phyloP scores from a whole-genome alignment of 768 basidiomycete species.

The Hemileccinum rubropunctum region DNA sequence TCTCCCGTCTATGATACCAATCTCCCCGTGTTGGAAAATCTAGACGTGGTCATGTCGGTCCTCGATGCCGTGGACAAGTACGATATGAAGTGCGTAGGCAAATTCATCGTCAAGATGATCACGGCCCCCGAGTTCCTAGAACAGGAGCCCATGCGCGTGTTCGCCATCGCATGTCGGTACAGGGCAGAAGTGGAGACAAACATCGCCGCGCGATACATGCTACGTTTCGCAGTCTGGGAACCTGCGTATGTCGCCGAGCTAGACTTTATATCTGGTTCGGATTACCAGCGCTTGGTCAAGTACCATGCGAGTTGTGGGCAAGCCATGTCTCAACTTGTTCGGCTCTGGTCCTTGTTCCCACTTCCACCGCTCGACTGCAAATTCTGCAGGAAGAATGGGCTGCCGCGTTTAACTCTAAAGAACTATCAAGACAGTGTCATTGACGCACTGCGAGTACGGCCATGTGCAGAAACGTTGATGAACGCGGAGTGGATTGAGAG shows the following conservation, averaged over 20 bases:
- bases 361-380: constrained; percentile 33
- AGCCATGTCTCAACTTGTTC: constrained; percentile 32
- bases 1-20: constrained; percentile 43
- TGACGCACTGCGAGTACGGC: constrained; percentile 30
- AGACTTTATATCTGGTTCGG: constrained; percentile 36
- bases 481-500: constrained; percentile 31
- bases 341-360: constrained; percentile 31
- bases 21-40: constrained; percentile 32
- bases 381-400: constrained; percentile 33
- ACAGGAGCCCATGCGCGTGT: constrained; percentile 36
- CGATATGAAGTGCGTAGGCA: constrained; percentile 46
- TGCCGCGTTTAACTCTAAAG: constrained; percentile 31
- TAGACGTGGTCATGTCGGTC: constrained; percentile 42
- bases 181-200: constrained; percentile 33
- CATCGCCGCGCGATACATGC: constrained; percentile 36
- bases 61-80: constrained; percentile 49
- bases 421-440: constrained; percentile 34
- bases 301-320: constrained; percentile 34
- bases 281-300: constrained; percentile 36
- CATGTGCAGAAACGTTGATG: constrained; percentile 29
- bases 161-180: constrained; percentile 38
- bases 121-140: constrained; percentile 32
- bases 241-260: constrained; percentile 34
- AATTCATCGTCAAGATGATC: constrained; percentile 32
- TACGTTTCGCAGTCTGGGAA: constrained; percentile 35